A percentile compares a stretch with the other conserved stretches of the same genome.
phyloP scores from a whole-genome alignment of 2,329 filamentous ascomycete species.

The Metarhizium anisopliae region DNA sequence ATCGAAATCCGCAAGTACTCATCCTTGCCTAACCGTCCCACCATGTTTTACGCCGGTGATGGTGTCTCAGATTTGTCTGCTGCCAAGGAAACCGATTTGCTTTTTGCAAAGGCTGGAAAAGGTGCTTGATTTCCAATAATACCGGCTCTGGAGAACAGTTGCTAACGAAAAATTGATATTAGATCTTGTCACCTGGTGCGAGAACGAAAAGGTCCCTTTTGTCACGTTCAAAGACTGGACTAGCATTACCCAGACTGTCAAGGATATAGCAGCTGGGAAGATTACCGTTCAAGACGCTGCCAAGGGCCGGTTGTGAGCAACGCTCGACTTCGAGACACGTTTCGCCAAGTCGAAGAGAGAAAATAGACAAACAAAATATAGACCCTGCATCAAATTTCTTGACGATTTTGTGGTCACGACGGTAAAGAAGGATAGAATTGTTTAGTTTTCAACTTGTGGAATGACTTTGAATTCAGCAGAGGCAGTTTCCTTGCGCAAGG shows the following conservation, averaged over 20 bases:
- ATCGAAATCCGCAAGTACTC: slow-evolving; percentile 84
- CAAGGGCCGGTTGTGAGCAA: slow-evolving; percentile 28
- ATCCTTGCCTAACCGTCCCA: slow-evolving; percentile 64
- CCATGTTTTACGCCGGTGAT: slow-evolving; percentile 90
- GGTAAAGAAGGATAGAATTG: not conserved
- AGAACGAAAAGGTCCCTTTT: slow-evolving; percentile 76
- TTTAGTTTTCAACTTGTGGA: not conserved
- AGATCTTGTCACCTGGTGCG: slow-evolving; percentile 85
- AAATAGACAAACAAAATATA: not conserved
- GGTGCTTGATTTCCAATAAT: slow-evolving; percentile 39
- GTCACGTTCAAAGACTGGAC: slow-evolving; percentile 81
- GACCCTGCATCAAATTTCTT: not conserved
- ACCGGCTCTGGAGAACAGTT: not conserved
- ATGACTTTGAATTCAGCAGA: not conserved
- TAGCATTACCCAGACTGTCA: slow-evolving; percentile 65
- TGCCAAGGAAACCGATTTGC: slow-evolving; percentile 81
- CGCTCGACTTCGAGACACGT: not conserved
- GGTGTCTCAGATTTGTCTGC: slow-evolving; percentile 89
- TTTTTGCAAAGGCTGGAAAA: slow-evolving; percentile 88
- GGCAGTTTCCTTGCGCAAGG: not conserved
- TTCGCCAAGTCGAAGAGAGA: no score
- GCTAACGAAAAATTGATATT: slow-evolving; percentile 3
- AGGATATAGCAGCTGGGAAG: slow-evolving; percentile 68
- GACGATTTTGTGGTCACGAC: not conserved
- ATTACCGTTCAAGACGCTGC: slow-evolving; percentile 63